Evolutionary conservation across 345 rosid species (phyloP).

Genomic region (sweet orange (Citrus sinensis)): DNA sequence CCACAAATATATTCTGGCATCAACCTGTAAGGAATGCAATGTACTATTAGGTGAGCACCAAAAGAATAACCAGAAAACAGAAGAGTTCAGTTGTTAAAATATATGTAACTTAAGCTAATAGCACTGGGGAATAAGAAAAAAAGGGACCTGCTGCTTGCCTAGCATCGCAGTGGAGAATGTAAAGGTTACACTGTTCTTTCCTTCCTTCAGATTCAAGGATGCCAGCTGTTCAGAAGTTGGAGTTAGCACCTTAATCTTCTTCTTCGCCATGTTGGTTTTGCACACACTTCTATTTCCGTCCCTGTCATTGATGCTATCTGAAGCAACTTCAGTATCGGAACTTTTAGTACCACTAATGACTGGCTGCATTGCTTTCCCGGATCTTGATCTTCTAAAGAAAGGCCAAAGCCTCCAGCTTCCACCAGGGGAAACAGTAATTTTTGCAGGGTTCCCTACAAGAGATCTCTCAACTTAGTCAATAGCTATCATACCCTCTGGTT

Average conservation of each 20-base stretch:
- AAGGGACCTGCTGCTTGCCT: conserved; percentile 77
- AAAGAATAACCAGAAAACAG: conserved; percentile 9
- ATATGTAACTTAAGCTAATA: conserved; percentile 1
- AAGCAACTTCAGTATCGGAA: conserved; percentile 29
- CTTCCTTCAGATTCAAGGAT: conserved; percentile 75
- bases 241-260: conserved; percentile 48
- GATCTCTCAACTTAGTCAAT: conserved; percentile 45
- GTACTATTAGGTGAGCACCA: not conserved
- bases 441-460: conserved; percentile 39
- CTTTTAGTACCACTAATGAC: conserved; percentile 24
- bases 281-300: conserved; percentile 30
- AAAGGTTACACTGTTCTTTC: conserved; percentile 69
- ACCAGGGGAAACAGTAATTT: conserved; percentile 29
- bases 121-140: conserved; percentile 5
- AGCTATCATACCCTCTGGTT: conserved; percentile 57
- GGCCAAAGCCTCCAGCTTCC: conserved; percentile 96
- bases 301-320: conserved; percentile 18
- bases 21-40: conserved; percentile 52
- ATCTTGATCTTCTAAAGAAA: conserved; percentile 48
- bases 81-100: not conserved
- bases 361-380: conserved; percentile 29
- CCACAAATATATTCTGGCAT: conserved; percentile 91
- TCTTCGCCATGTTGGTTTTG: conserved; percentile 40
- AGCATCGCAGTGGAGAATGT: conserved; percentile 89
- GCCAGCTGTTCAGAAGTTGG: conserved; percentile 92